These are phyloP conservation scores for Dactylellina sp. DNA, from an alignment of 2,329 filamentous ascomycete genomes.

Conservation along the genomic window DNA sequence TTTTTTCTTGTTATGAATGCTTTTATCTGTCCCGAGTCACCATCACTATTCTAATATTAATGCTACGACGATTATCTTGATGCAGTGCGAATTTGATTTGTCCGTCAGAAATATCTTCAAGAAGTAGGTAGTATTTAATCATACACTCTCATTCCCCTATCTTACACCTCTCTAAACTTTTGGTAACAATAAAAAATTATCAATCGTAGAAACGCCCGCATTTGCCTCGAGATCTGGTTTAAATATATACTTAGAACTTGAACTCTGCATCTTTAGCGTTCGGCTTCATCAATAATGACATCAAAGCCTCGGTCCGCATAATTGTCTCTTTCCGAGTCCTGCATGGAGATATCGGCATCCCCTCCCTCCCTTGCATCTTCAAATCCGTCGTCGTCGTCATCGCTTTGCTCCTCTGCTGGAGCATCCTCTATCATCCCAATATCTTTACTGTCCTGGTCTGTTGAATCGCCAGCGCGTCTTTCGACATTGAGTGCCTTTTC, in stretches of 20 bases:
- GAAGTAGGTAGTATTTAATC: conserved; percentile 1
- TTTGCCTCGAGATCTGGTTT: conserved; percentile 6
- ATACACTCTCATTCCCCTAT: conserved; percentile 34
- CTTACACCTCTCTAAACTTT: conserved; percentile 29
- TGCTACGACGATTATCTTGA: too few species aligned
- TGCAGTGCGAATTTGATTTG: neutral
- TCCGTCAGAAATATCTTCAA: too few species aligned
- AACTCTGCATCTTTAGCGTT: neutral
- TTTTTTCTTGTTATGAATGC: neutral
- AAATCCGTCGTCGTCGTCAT: conserved; percentile 30
- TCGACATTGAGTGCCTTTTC: conserved; percentile 46
- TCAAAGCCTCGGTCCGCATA: conserved; percentile 49
- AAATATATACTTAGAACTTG: conserved; percentile 7
- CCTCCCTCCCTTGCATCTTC: conserved; percentile 33
- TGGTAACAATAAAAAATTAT: conserved; percentile 4
- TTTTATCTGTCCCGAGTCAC: too few species aligned
- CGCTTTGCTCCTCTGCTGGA: conserved; percentile 1
- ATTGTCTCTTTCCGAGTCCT: conserved; percentile 27
- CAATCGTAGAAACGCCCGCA: conserved; percentile 21
- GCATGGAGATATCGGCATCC: conserved; percentile 43
- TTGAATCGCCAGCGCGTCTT: neutral
- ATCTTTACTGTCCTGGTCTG: neutral
- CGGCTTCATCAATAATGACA: conserved; percentile 45
- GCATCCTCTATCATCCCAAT: conserved; percentile 19
- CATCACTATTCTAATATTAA: too few species aligned